These are phyloP conservation scores for Rhytidhysteron rufulum DNA, from an alignment of 2,329 filamentous ascomycete genomes.

Conservation along the genomic window DNA sequence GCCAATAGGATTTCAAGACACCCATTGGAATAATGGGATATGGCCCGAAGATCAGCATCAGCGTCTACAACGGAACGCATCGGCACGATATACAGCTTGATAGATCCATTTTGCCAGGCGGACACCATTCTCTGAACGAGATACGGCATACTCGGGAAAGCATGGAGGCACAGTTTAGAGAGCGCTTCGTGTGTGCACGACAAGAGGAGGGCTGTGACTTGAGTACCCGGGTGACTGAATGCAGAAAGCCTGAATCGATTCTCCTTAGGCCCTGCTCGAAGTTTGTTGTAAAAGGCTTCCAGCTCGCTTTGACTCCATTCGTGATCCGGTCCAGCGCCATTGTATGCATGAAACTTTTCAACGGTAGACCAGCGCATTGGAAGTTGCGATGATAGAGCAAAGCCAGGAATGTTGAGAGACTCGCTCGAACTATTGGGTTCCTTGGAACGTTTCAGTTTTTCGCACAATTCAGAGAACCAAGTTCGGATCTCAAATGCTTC, in stretches of 20 bases:
- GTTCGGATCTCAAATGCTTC: slow-evolving; percentile 22
- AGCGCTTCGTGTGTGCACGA: slow-evolving; percentile 35
- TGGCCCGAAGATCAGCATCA: slow-evolving; percentile 34
- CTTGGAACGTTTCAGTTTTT: slow-evolving; percentile 10
- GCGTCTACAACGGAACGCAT: slow-evolving; percentile 25
- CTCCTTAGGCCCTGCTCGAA: slow-evolving; percentile 39
- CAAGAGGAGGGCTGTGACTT: slow-evolving; percentile 40
- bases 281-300: slow-evolving; percentile 43
- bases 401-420: slow-evolving; percentile 14
- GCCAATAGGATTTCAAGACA: slow-evolving; percentile 28
- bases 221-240: slow-evolving; percentile 40
- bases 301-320: slow-evolving; percentile 51
- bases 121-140: slow-evolving; percentile 25
- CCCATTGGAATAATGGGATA: slow-evolving; percentile 28
- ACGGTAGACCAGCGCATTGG: slow-evolving; percentile 16
- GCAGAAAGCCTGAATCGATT: slow-evolving; percentile 41
- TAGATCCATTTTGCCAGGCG: slow-evolving; percentile 29
- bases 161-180: slow-evolving; percentile 35
- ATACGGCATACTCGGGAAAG: slow-evolving; percentile 42
- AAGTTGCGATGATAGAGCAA: slow-evolving; percentile 15
- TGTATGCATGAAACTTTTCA: slow-evolving; percentile 42
- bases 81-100: slow-evolving; percentile 32
- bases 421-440: slow-evolving; percentile 14
- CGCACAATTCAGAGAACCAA: slow-evolving; percentile 25
- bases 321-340: slow-evolving; percentile 40